Evolutionary conservation across 2,329 filamentous ascomycete genomes (phyloP).

Genomic region (Aspergillus versicolor): DNA sequence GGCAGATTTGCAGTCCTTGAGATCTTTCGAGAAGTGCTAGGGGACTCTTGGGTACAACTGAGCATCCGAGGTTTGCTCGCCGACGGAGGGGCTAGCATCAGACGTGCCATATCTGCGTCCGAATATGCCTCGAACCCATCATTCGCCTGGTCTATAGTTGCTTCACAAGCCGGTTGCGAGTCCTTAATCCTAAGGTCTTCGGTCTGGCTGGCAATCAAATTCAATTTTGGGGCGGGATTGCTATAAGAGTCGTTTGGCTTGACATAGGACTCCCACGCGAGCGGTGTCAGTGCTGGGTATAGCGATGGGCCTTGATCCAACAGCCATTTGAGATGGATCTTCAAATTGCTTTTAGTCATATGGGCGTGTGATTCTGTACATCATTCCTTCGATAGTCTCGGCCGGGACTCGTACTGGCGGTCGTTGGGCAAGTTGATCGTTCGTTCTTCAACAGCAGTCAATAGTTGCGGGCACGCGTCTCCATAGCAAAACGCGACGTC

Average conservation of each 20-base stretch:
- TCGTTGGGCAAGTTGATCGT: slow-evolving; percentile 8
- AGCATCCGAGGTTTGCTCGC: slow-evolving; percentile 42
- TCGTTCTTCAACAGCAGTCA: not conserved
- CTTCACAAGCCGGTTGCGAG: slow-evolving; percentile 7
- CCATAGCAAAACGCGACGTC: slow-evolving; percentile 19
- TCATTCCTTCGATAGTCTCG: slow-evolving; percentile 20
- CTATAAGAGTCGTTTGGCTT: slow-evolving; percentile 6
- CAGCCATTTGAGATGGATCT: slow-evolving; percentile 48
- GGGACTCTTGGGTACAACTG: slow-evolving; percentile 26
- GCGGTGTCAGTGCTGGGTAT: slow-evolving; percentile 31
- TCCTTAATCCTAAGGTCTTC: slow-evolving; percentile 12
- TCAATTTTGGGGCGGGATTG: slow-evolving; percentile 5
- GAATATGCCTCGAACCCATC: slow-evolving; percentile 27
- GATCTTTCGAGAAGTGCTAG: slow-evolving; percentile 20
- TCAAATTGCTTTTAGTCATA: slow-evolving; percentile 52
- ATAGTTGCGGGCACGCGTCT: slow-evolving; percentile 19
- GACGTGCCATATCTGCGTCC: slow-evolving; percentile 43
- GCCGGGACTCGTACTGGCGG: slow-evolving; percentile 1
- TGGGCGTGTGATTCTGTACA: slow-evolving; percentile 31
- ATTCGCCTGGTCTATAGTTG: slow-evolving; percentile 18
- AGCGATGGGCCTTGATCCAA: slow-evolving; percentile 39
- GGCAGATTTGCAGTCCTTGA: slow-evolving; percentile 18
- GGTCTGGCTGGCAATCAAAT: slow-evolving; percentile 7
- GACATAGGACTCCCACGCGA: slow-evolving; percentile 25
- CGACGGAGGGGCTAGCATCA: slow-evolving; percentile 43